Conservation (phyloP, 2,329 filamentous ascomycete genomes). For the Samsoniella hepiali region DNA sequence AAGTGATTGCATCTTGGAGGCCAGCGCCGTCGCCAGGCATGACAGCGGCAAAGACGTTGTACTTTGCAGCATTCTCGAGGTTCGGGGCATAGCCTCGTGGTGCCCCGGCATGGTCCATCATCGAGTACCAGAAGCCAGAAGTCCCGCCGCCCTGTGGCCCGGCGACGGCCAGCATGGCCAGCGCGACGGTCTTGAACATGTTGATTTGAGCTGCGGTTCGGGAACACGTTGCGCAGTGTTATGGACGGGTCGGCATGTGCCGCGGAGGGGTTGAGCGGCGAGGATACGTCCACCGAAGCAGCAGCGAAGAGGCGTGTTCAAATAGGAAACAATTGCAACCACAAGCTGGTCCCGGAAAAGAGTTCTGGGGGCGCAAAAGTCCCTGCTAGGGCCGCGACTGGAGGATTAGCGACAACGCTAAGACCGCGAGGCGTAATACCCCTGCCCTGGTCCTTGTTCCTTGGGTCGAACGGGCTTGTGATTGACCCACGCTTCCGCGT, state of each 20-base stretch:
- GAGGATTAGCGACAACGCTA: slow-evolving; percentile 2
- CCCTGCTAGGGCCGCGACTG: background rate
- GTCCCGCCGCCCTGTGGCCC: background rate
- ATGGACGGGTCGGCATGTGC: background rate
- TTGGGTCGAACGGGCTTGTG: background rate
- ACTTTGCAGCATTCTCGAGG: slow-evolving; percentile 2
- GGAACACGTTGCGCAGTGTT: background rate
- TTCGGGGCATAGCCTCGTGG: slow-evolving; percentile 19
- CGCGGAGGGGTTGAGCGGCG: background rate
- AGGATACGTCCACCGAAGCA: background rate
- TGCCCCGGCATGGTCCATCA: slow-evolving; percentile 38
- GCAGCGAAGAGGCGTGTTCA: background rate
- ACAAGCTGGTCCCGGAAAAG: background rate
- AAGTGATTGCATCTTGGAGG: slow-evolving; percentile 10
- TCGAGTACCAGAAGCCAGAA: slow-evolving; percentile 40
- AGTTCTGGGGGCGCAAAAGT: background rate
- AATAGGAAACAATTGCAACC: background rate
- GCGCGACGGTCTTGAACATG: slow-evolving; percentile 9
- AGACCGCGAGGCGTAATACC: background rate
- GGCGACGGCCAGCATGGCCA: slow-evolving; percentile 10
- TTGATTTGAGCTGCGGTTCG: background rate
- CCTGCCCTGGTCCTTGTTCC: background rate
- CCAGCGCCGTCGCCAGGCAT: slow-evolving; percentile 5
- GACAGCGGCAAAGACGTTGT: slow-evolving; percentile 12
- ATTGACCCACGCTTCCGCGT: background rate